Base-by-base conservation (phyloP, 2,329 filamentous ascomycete species). In the Seiridium cupressi region DNA sequence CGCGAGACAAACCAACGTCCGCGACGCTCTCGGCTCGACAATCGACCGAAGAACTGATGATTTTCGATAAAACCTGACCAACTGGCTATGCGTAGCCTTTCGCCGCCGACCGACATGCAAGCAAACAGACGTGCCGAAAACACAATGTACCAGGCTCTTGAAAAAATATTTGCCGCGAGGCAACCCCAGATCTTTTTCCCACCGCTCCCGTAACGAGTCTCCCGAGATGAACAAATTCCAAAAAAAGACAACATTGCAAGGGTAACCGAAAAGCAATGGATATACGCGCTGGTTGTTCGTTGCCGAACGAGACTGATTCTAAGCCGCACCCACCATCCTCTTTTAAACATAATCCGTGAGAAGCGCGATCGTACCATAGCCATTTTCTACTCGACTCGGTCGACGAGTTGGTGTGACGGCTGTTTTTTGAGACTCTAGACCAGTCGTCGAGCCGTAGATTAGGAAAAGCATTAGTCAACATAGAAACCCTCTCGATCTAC, bases 221-320 rank as follows among this genome's bases (percentile, higher is more conserved):
- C 7, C 9, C 57, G 42, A 44, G n/a, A 36, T 51, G 34, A n/a
- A 53, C 36, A 13, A 46, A 36, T 26, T 18, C 9, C 32, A 36
- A 36, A 26, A 31, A 38, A 59, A 53, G 38, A 51, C 10, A 60
- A 44, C 7, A 57, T n/a, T 11, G 10, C 26, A 47, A 34, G 11
- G 34, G 11, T 18, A 6, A 13, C 49, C 34, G 35, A 62, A 66
- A 56, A 55, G 66, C 58, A 62, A 64, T 61, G 60, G 66, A 63
- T 68, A 63, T 63, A 65, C 60, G 65, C 63, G 66, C 64, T 67
- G 67, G 64, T 59, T 65, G 63, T 69, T 67, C 66, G 67, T 67
- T 64, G 65, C 69, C 68, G 69, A 70, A 66, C 67, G 64, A 65
- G 63, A 63, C 60, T 66, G 58, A 65, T 69, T 65, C 68, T 67